Base-by-base conservation (phyloP, 495 filamentous ascomycete species). In the Glonium stellatum region DNA sequence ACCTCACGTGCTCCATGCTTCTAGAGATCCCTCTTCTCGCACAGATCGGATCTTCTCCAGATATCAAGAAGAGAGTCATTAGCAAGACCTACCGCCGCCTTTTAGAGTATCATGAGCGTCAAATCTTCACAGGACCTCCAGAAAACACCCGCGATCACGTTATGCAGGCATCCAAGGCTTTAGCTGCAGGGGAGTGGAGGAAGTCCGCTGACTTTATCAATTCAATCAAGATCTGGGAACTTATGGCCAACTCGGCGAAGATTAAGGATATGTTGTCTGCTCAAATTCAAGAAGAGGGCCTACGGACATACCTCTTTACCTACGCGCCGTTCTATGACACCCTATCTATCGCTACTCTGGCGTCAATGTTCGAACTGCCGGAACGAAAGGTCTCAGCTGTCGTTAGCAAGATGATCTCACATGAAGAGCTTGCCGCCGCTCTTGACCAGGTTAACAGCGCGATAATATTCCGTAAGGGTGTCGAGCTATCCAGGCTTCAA, bases 301-400 rank as follows among this genome's bases (percentile, higher is more conserved):
- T 99, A 54, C 83, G 95, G 57, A 99, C 93, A 54, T 99, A 99
- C 75, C 89, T 99, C 67, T 97, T 99, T 82, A 99, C 93, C 55
- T 99, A 99, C 74, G 93, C 93, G 44, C 93, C 93, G 53, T 99
- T 92, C 81, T 99, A 99, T 78, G 93, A 97, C 75, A 99, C 93
- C 36, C 83, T 99, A 54, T 85, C 90, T 61, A 79, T 97, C 69
- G 76, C 78, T 61, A 90, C 90, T 1, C 80, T 99, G 55, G 86
- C 90, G 49, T 81, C 78, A 54, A 97, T 99, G 93, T 99, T 99
- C 75, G 92, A 97, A 71, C 86, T 99, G 3, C 79, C 88, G 35
- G 80, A 87, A 64, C 85, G 86, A 75, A 97, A 96, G 80, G 92
- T 96, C 35, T 78, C 86, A 11, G 90, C 93, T n/a, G 83, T 99